Evolutionary conservation across 169 alveolate species (phyloP).

Genomic region (Ophryocystis elektroscirrha): DNA sequence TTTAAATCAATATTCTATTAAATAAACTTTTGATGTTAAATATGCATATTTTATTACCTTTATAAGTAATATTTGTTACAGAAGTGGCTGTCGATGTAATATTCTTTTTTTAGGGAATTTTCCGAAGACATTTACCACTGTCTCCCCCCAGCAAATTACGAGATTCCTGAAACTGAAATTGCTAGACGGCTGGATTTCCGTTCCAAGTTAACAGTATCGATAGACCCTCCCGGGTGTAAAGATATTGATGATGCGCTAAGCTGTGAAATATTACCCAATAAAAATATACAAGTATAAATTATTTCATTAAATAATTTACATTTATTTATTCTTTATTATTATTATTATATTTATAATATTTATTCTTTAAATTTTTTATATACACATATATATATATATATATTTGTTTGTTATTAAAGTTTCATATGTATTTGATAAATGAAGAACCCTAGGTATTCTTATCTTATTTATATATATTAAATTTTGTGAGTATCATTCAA

Average conservation of each 20-base stretch:
- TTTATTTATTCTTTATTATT: not conserved
- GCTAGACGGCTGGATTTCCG: constrained; percentile 35
- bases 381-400: too few relatives aligned
- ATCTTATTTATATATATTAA: too few relatives aligned
- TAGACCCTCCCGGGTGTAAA: constrained; percentile 97
- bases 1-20: too few relatives aligned
- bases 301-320: too few relatives aligned
- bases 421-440: too few relatives aligned
- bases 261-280: constrained; percentile 28
- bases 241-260: constrained; percentile 95
- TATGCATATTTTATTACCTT: too few relatives aligned
- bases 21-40: too few relatives aligned
- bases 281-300: constrained; percentile 29
- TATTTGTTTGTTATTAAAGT: too few relatives aligned
- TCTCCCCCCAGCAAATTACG: constrained; percentile 67
- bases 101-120: constrained; percentile 55
- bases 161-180: constrained; percentile 48
- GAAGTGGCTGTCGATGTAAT: too few relatives aligned
- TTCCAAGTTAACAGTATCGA: constrained; percentile 55
- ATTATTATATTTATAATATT: not conserved
- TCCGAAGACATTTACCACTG: constrained; percentile 63
- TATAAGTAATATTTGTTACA: too few relatives aligned
- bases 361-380: not conserved
- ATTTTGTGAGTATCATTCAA: too few relatives aligned
- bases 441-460: too few relatives aligned